phyloP scores from a whole-genome alignment of 2,329 filamentous ascomycete genomes.

The Rutstroemia sp. region DNA sequence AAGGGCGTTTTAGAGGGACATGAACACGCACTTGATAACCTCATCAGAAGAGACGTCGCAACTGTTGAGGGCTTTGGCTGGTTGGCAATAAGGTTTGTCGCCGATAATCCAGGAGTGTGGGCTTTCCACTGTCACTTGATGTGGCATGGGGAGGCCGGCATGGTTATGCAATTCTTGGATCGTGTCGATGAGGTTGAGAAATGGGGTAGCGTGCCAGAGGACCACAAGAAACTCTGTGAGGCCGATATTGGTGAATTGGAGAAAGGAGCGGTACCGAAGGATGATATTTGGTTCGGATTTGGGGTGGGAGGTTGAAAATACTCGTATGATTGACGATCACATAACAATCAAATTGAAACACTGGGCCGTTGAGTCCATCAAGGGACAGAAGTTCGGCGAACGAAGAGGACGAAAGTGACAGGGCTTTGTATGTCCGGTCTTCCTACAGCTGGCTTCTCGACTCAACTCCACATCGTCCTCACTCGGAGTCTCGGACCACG shows the following conservation, averaged over 20 bases:
- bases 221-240: constrained; percentile 39
- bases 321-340: neutral
- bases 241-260: constrained; percentile 36
- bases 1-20: constrained; percentile 30
- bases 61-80: constrained; percentile 47
- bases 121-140: constrained; percentile 51
- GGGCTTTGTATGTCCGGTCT: too few relatives aligned
- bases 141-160: constrained; percentile 51
- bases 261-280: constrained; percentile 41
- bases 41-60: constrained; percentile 44
- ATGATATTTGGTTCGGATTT: constrained; percentile 38
- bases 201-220: constrained; percentile 36
- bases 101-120: constrained; percentile 53
- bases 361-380: too few relatives aligned
- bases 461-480: too few relatives aligned
- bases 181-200: constrained; percentile 37
- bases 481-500: too few relatives aligned
- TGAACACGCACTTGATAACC: constrained; percentile 29
- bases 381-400: too few relatives aligned
- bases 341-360: too few relatives aligned
- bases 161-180: constrained; percentile 52
- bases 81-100: constrained; percentile 45
- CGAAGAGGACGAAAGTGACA: too few relatives aligned
- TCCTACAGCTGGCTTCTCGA: too few relatives aligned
- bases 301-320: constrained; percentile 15